phyloP scores from a whole-genome alignment of 2,329 filamentous ascomycete species.

The Aureobasidium sp. region DNA sequence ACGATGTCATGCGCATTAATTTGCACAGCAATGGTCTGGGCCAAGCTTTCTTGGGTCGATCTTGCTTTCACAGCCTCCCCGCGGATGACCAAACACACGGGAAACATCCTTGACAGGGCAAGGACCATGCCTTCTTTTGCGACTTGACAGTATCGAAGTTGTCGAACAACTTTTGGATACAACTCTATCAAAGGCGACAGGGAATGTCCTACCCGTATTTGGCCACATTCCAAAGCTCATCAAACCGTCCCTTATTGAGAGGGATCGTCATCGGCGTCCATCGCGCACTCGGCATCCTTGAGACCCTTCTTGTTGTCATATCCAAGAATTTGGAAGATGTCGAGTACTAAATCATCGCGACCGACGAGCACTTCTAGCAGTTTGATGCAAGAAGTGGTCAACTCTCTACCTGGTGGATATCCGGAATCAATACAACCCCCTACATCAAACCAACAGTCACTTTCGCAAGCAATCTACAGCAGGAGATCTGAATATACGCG shows the following conservation, averaged over 20 bases:
- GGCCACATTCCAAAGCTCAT: background rate
- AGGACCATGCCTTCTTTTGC: background rate
- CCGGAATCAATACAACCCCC: slow-evolving; percentile 24
- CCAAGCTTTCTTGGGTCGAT: slow-evolving; percentile 11
- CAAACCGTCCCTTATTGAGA: background rate
- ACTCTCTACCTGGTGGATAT: slow-evolving; percentile 42
- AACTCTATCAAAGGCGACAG: background rate
- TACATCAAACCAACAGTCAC: slow-evolving; percentile 37
- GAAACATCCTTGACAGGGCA: background rate
- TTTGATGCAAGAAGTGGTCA: slow-evolving; percentile 33
- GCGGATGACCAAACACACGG: background rate
- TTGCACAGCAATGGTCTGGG: background rate
- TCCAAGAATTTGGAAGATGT: background rate
- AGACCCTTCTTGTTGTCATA: background rate
- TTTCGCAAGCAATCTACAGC: slow-evolving; percentile 57
- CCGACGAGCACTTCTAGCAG: slow-evolving; percentile 20
- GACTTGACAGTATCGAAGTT: background rate
- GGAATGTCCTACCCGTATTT: background rate
- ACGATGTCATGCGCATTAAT: slow-evolving; percentile 4
- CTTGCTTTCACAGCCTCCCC: background rate
- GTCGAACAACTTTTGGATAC: background rate
- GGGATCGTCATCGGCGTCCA: background rate
- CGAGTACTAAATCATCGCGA: slow-evolving; percentile 11
- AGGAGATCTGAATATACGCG: slow-evolving; percentile 73
- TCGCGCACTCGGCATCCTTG: background rate